Percentiles rank a stretch among this genome's conserved stretches.
Evolutionary conservation across 495 filamentous ascomycete genomes (phyloP).

Genomic region (Cercophora sp.): DNA sequence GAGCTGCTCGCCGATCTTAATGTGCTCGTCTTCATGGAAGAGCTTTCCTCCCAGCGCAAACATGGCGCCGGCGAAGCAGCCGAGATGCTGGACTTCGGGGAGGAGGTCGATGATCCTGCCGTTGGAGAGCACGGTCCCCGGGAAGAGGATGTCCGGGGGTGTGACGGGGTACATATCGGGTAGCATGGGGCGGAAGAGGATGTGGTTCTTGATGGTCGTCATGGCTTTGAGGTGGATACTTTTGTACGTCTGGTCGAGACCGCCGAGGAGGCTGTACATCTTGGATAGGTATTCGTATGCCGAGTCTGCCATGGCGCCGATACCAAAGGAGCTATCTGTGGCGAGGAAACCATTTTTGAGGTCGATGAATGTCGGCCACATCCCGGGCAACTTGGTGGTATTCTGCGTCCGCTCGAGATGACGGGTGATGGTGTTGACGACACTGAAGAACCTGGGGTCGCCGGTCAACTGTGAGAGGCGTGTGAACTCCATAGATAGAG

Average conservation of each 20-base stretch:
- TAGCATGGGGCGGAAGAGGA: slow-evolving; percentile 66
- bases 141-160: slow-evolving; percentile 64
- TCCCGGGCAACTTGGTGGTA: slow-evolving; percentile 65
- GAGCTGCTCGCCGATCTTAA: slow-evolving; percentile 75
- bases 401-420: slow-evolving; percentile 66
- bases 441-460: slow-evolving; percentile 77
- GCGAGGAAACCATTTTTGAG: slow-evolving; percentile 25
- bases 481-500: slow-evolving; percentile 80
- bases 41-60: slow-evolving; percentile 78
- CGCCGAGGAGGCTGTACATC: slow-evolving; percentile 46
- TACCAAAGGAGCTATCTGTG: slow-evolving; percentile 48
- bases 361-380: slow-evolving; percentile 79
- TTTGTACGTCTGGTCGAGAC: slow-evolving; percentile 37
- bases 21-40: slow-evolving; percentile 63
- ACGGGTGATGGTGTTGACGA: slow-evolving; percentile 71
- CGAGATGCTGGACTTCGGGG: slow-evolving; percentile 46
- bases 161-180: slow-evolving; percentile 34
- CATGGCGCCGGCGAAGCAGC: slow-evolving; percentile 90
- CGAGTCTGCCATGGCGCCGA: slow-evolving; percentile 74
- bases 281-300: slow-evolving; percentile 89
- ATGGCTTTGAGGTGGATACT: slow-evolving; percentile 52
- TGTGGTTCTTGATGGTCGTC: slow-evolving; percentile 56
- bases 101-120: slow-evolving; percentile 22
- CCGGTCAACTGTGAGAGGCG: slow-evolving; percentile 79
- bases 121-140: slow-evolving; percentile 37